Base-by-base conservation (phyloP, 805 yeast species). In the Maudiozyma saulgeensis region DNA sequence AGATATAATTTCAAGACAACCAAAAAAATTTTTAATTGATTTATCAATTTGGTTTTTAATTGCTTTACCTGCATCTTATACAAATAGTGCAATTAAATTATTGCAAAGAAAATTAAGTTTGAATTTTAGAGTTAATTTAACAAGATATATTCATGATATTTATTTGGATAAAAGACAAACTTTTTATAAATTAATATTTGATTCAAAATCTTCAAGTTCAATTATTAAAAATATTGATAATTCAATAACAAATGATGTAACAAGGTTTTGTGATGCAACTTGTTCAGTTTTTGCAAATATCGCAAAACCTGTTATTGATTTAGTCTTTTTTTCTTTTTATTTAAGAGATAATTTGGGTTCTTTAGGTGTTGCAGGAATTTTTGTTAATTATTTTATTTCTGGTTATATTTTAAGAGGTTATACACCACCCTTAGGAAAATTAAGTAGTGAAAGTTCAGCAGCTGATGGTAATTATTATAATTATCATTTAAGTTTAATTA, bases 1-100 rank as follows among this genome's bases (percentile, higher is more conserved):
- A 63, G 91, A 89, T 65, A 78, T 90, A 61, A 87, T 90, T 56
- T 82, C 88, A 16, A 88, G 89, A 16, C 80, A 83, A 54, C 87
- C 89, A 18, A 76, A 72, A 55, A 82, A 82, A 47, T 90, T 90
- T 58, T 64, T 81, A 40, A 72, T 86, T 51, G 96, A 90, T 63
- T 72, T 90, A 64, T 76, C 80, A 9, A 84, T 85, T 65, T 90
- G 97, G 97, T 79, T 90, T 51, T 68, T 86, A 51, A 81, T 90
- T 61, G 96, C 96, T 0, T 80, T 90, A 53, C 98, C 98, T 2
- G 95, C 96, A 0, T 82, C 93, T 2, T 90, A 87, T 65, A 85
- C 96, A 32, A 90, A 90, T 66, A 84, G 96, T 44, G 89, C 91
- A 50, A 90, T 90, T 62, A 86, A 84, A 62, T 87, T 78, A 59